These are phyloP conservation scores for Hypoxylon sp. DNA, from an alignment of 2,329 filamentous ascomycete genomes.

Conservation along the genomic window DNA sequence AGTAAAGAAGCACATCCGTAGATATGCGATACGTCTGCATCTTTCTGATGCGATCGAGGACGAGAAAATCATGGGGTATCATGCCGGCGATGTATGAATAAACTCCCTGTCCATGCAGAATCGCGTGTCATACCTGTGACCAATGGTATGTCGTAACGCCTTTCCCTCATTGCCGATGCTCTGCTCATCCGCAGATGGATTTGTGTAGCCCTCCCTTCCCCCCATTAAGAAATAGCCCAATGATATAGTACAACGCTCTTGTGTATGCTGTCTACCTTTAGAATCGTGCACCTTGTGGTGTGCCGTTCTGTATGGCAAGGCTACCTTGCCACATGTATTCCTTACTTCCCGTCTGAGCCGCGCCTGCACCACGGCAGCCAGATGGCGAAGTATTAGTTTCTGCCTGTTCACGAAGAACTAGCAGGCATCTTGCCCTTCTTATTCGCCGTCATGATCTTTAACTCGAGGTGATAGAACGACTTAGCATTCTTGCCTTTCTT, in stretches of 20 bases:
- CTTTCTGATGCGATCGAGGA: no score
- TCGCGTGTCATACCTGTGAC: constrained; percentile 9
- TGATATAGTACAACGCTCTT: constrained; percentile 2
- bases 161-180: constrained; percentile 11
- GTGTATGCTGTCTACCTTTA: background rate
- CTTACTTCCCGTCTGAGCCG: constrained; percentile 14
- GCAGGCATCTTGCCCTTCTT: constrained; percentile 59
- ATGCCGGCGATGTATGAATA: constrained; percentile 29
- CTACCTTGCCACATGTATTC: background rate
- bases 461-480: constrained; percentile 66
- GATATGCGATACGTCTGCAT: no score
- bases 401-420: constrained; percentile 14
- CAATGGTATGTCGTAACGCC: constrained; percentile 17
- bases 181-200: no score
- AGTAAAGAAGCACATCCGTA: constrained; percentile 1
- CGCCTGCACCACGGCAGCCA: constrained; percentile 39
- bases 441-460: constrained; percentile 68
- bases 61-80: constrained; percentile 33
- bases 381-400: constrained; percentile 5
- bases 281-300: background rate
- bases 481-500: constrained; percentile 53
- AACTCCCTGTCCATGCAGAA: constrained; percentile 38
- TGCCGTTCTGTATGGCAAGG: no score
- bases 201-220: constrained; percentile 4
- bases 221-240: background rate